Percentiles rank a stretch among this genome's conserved stretches.
Evolutionary conservation across 768 basidiomycete species (phyloP).

Genomic region (Tricholoma saponaceum): DNA sequence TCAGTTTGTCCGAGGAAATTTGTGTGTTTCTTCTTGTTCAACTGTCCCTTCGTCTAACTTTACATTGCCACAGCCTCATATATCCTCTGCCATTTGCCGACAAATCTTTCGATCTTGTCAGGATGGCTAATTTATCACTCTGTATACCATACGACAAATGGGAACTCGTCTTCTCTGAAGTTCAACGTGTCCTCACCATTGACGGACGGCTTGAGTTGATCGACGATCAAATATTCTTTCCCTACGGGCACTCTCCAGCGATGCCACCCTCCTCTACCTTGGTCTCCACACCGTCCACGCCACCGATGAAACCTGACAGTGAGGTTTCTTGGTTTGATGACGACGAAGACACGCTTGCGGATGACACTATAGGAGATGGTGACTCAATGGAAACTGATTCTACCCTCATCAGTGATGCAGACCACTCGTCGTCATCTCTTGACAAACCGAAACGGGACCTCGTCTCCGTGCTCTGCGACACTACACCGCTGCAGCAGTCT

Average conservation of each 20-base stretch:
- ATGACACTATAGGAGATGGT: conserved; percentile 16
- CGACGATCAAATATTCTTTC: conserved; percentile 68
- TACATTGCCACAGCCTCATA: conserved; percentile 37
- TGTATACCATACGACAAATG: conserved; percentile 60
- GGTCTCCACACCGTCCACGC: conserved; percentile 15
- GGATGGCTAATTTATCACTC: conserved; percentile 65
- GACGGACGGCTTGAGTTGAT: conserved; percentile 70
- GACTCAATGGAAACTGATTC: conserved; percentile 20
- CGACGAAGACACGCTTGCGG: conserved; percentile 19
- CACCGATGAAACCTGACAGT: conserved; percentile 12
- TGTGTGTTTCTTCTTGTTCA: conserved; percentile 42
- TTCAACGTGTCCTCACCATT: conserved; percentile 52
- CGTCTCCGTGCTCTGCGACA: not conserved
- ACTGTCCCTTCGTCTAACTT: not conserved
- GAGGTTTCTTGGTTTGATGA: conserved; percentile 22
- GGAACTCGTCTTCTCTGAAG: conserved; percentile 56
- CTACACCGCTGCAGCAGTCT: not conserved
- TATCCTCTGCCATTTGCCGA: conserved; percentile 58
- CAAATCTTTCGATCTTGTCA: conserved; percentile 64
- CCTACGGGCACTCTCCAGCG: conserved; percentile 36
- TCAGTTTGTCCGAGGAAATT: conserved; percentile 58
- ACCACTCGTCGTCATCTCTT: conserved; percentile 5
- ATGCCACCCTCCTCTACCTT: conserved; percentile 18
- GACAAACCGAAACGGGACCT: conserved; percentile 11
- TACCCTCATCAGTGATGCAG: conserved; percentile 17